phyloP scores from a whole-genome alignment of 129 eudicot genomes.

The Arctium minus region DNA sequence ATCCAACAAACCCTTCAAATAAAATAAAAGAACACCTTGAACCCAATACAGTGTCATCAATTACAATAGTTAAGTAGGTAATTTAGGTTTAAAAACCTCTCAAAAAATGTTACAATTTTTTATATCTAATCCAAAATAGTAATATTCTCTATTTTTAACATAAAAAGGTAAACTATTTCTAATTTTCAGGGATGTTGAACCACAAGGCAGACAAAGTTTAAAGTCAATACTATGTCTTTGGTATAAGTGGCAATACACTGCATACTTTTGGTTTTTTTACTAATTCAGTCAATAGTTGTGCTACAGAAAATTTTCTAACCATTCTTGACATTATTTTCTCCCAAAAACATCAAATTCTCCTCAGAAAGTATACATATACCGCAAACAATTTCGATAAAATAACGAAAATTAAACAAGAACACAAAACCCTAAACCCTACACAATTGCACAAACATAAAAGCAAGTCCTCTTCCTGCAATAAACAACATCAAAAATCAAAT shows the following conservation, averaged over 20 bases:
- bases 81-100: not conserved
- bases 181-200: not conserved
- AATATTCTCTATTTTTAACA: not conserved
- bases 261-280: not conserved
- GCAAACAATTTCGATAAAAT: constrained; percentile 1
- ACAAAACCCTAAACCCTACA: constrained; percentile 34
- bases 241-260: not conserved
- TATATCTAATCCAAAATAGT: not conserved
- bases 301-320: not conserved
- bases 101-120: not conserved
- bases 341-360: not conserved
- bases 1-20: not conserved
- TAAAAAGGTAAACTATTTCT: not conserved
- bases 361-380: not conserved
- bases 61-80: constrained; percentile 2
- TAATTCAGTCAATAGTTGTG: not conserved
- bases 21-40: not conserved
- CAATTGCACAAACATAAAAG: not conserved
- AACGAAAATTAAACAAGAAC: not conserved
- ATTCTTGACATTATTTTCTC: not conserved
- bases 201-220: not conserved
- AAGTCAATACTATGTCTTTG: not conserved
- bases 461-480: constrained; percentile 1
- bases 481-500: not conserved
- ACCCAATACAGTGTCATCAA: not conserved